Evolutionary conservation across 208 protist species (phyloP).

Genomic region (Acanthamoeba quina): DNA sequence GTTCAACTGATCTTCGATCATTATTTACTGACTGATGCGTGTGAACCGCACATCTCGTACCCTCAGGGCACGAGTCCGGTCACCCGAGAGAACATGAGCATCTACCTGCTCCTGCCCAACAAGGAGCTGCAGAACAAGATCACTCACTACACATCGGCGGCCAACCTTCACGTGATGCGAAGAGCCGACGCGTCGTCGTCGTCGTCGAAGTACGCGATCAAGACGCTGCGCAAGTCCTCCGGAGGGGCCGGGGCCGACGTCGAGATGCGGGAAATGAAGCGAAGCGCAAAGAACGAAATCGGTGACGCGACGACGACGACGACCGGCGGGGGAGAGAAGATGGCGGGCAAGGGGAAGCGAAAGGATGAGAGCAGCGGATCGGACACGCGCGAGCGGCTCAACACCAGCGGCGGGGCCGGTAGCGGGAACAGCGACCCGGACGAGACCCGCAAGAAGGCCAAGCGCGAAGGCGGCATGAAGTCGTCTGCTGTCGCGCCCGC

Average conservation of each 20-base stretch:
- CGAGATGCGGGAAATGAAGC: not conserved
- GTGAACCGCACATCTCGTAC: not conserved
- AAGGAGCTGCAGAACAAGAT: conserved; percentile 24
- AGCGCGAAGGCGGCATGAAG: not conserved
- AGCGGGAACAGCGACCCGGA: not conserved
- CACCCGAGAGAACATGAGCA: conserved; percentile 30
- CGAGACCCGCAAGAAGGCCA: not conserved
- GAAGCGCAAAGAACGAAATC: not conserved
- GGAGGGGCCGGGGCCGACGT: not conserved
- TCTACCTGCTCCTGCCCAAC: conserved; percentile 21
- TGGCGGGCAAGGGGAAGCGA: not conserved
- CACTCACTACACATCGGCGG: not conserved
- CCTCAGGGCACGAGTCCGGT: not conserved
- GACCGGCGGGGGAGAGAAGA: not conserved
- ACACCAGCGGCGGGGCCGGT: not conserved
- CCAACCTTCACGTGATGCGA: not conserved
- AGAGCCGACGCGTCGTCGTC: not conserved
- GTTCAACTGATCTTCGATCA: not conserved
- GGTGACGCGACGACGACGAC: too few species aligned
- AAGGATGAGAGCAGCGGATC: not conserved
- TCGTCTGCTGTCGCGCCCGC: not conserved
- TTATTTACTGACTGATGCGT: not conserved
- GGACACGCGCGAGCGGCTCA: not conserved
- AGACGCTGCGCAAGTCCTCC: not conserved
- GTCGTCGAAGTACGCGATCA: not conserved